Evolutionary conservation across 2,329 filamentous ascomycete species (phyloP).

Genomic region (Lizonia empirigonia): DNA sequence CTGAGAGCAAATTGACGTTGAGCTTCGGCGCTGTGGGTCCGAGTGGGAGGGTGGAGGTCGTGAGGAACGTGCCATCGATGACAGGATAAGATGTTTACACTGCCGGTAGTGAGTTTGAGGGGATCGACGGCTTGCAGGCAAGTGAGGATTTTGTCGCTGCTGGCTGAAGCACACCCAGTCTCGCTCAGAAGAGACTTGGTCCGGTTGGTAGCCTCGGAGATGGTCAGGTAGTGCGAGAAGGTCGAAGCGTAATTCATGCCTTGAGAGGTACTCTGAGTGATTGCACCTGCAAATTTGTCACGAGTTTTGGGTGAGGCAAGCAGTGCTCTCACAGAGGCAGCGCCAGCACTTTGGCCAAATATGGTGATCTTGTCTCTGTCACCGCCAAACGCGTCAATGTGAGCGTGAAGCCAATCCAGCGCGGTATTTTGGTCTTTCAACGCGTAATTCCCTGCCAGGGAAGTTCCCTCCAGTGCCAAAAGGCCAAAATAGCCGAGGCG

Average conservation of each 20-base stretch:
- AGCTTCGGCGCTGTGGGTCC: constrained; percentile 21
- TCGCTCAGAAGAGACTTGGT: constrained; percentile 32
- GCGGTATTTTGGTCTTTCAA: constrained; percentile 58
- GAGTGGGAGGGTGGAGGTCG: constrained; percentile 29
- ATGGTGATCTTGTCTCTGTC: constrained; percentile 45
- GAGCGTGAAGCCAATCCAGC: constrained; percentile 55
- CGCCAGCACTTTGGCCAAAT: constrained; percentile 48
- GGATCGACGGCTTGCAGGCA: constrained; percentile 36
- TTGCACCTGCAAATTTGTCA: constrained; percentile 57
- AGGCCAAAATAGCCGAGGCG: constrained; percentile 46
- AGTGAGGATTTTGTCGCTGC: constrained; percentile 16
- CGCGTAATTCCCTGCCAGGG: constrained; percentile 57
- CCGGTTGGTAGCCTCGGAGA: constrained; percentile 27
- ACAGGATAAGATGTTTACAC: constrained; percentile 35
- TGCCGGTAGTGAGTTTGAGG: constrained; percentile 14
- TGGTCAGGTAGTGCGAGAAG: constrained; percentile 33
- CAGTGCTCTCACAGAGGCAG: constrained; percentile 53
- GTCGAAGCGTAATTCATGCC: constrained; percentile 29
- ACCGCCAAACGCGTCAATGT: constrained; percentile 48
- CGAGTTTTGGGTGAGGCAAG: constrained; percentile 56
- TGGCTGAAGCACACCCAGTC: constrained; percentile 28
- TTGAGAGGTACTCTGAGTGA: constrained; percentile 41
- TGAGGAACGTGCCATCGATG: constrained; percentile 40
- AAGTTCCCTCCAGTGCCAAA: constrained; percentile 48
- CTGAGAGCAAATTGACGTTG: constrained; percentile 32